Base-by-base conservation (phyloP, 2,329 filamentous ascomycete genomes). In the Helotiales sp. region DNA sequence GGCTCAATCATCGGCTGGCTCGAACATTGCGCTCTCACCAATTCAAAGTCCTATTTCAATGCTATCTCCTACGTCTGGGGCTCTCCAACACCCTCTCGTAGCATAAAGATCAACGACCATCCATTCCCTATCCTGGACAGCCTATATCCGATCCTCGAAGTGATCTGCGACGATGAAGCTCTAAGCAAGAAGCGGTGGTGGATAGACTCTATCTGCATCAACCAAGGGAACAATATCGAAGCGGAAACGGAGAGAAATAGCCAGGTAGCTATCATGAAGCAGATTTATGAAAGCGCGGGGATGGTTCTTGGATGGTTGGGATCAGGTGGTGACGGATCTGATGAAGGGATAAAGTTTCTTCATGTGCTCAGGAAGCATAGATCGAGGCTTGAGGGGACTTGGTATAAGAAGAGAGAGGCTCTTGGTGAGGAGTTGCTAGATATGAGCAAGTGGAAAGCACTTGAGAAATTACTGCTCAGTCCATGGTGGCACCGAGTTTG, bases 161-260 rank as follows among this genome's bases (percentile, higher is more conserved):
- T 46, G 12, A 22, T 46, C 8, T 44, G 30, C 9, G 6, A 42
- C n/a, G 6, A 34, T 36, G 5, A n/a, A 25, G 24, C 36, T 6
- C 30, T 54, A 9, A 9, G 9, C 7, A 33, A 49, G 8, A 40
- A 34, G 8, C 58, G 54, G 55, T 61, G 58, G 58, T 66, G 63
- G 63, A 58, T 63, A 30, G 63, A 66, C 46, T 42, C 51, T 1
- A 58, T 64, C 5, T 64, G 63, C 25, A 66, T 64, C 25, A 60
- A 66, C 19, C 60, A 66, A 52, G 25, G 36, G 2, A 38, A 55
- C 24, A 27, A 46, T 10, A 15, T 30, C 15, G 44, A 48, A 5
- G 34, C 55, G 17, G 31, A 51, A 19, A 33, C 25, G 3, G 44
- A 48, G 17, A 54, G 52, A 10, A 48, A 22, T 24, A 17, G 25